phyloP scores from a whole-genome alignment of 2,329 filamentous ascomycete genomes.

The Tolypocladium amazonense region DNA sequence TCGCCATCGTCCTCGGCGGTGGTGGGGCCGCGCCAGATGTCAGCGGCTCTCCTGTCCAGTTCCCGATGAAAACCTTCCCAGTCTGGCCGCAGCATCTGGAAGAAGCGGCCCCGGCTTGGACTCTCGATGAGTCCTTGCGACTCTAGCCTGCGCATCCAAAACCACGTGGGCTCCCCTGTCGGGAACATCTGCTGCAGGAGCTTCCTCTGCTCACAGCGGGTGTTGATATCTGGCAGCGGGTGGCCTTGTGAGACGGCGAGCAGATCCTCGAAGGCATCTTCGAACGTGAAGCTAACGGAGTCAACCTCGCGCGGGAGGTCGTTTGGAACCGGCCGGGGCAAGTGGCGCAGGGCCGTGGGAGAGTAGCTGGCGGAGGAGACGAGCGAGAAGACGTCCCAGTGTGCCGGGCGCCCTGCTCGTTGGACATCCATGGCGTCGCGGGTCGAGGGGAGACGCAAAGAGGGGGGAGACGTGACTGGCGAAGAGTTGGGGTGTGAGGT shows the following conservation, averaged over 20 bases:
- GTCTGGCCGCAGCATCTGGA: slow-evolving; percentile 7
- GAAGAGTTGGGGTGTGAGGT: slow-evolving; percentile 4
- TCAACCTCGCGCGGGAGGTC: slow-evolving; percentile 28
- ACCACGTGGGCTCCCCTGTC: slow-evolving; percentile 26
- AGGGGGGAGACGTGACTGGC: neutral
- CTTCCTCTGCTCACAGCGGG: slow-evolving; percentile 22
- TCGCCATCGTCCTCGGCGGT: slow-evolving; percentile 7
- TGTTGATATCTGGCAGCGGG: slow-evolving; percentile 27
- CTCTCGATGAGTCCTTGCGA: slow-evolving; percentile 25
- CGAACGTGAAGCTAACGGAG: slow-evolving; percentile 35
- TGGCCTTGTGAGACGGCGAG: slow-evolving; percentile 33
- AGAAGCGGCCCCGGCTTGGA: slow-evolving; percentile 11
- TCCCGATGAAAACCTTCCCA: slow-evolving; percentile 20
- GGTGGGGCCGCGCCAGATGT: slow-evolving; percentile 14
- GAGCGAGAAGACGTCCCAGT: slow-evolving; percentile 11
- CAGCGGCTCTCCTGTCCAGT: slow-evolving; percentile 15
- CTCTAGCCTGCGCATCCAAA: slow-evolving; percentile 29
- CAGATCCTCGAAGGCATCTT: slow-evolving; percentile 49
- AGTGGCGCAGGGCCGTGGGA: slow-evolving; percentile 25
- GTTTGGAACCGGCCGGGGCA: slow-evolving; percentile 35
- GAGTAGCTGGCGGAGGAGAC: slow-evolving; percentile 16
- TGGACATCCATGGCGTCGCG: slow-evolving; percentile 1
- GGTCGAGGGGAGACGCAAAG: neutral
- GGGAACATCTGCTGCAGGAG: slow-evolving; percentile 28
- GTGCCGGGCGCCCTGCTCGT: neutral